These are phyloP conservation scores for Ophiocordyceps australis DNA, from an alignment of 2,329 filamentous ascomycete genomes.

Conservation along the genomic window DNA sequence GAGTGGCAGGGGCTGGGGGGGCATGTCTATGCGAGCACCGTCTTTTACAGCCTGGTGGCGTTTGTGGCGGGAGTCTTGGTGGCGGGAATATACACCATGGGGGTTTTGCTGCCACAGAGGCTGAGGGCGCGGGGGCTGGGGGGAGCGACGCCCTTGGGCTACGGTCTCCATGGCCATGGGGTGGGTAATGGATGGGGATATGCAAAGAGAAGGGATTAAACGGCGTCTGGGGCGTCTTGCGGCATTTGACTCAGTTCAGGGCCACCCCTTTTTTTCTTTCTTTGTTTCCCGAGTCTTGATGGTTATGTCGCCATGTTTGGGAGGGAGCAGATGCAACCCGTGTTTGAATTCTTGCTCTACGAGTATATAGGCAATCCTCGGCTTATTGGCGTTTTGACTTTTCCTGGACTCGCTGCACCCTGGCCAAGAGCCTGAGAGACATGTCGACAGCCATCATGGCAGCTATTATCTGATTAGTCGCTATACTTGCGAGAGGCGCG, in stretches of 20 bases:
- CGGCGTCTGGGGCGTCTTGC: not conserved
- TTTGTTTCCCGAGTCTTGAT: no score
- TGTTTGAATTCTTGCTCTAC: not conserved
- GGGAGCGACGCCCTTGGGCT: constrained; percentile 37
- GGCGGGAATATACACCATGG: constrained; percentile 41
- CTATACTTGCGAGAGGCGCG: no score
- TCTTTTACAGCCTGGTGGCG: constrained; percentile 42
- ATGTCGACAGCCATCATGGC: constrained; percentile 32
- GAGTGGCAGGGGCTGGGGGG: constrained; percentile 49
- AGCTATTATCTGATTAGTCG: no score
- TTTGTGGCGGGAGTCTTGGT: constrained; percentile 36
- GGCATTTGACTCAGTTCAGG: no score
- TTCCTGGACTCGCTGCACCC: constrained; percentile 14
- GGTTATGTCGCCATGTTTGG: no score
- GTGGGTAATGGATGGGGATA: constrained; percentile 43
- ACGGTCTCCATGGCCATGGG: constrained; percentile 26
- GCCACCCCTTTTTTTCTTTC: no score
- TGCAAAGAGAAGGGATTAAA: constrained; percentile 22
- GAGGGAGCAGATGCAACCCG: no score
- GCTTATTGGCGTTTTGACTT: constrained; percentile 18
- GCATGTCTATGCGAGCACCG: constrained; percentile 42
- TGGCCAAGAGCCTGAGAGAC: constrained; percentile 28
- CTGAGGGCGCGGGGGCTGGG: constrained; percentile 31
- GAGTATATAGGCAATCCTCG: not conserved
- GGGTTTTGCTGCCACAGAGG: constrained; percentile 35